A percentile compares a stretch with the other conserved stretches of the same genome.
Evolutionary conservation across 768 basidiomycete genomes (phyloP).

Genomic region (Strobilomyces dryophilus): DNA sequence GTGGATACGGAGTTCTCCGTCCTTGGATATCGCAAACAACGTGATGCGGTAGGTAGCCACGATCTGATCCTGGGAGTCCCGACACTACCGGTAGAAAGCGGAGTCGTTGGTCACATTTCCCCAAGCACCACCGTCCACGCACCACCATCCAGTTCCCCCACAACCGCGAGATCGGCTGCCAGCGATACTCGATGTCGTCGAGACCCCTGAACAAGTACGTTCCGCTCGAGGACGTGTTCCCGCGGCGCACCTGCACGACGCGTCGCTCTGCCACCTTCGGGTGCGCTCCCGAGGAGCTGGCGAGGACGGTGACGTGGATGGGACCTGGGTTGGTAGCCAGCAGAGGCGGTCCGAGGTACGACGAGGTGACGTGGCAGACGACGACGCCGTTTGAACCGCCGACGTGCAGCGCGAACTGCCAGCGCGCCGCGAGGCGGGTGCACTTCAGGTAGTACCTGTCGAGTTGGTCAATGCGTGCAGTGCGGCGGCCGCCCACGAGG

Average conservation of each 20-base stretch:
- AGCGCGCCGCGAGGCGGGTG: constrained; percentile 13
- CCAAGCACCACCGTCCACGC: neutral
- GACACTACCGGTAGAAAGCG: constrained; percentile 16
- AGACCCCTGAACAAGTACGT: constrained; percentile 20
- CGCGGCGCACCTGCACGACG: constrained; percentile 11
- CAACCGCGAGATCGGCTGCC: constrained; percentile 13
- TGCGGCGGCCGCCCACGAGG: no score
- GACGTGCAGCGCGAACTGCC: constrained; percentile 22
- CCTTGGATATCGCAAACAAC: constrained; percentile 27
- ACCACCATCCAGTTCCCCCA: constrained; percentile 22
- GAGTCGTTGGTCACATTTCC: neutral
- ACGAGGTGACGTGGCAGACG: constrained; percentile 25
- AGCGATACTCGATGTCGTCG: constrained; percentile 24
- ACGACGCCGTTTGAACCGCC: constrained; percentile 16
- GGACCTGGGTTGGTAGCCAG: constrained; percentile 12
- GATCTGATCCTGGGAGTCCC: constrained; percentile 17
- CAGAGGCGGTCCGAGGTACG: constrained; percentile 26
- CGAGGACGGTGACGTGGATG: constrained; percentile 7
- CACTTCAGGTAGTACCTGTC: constrained; percentile 25
- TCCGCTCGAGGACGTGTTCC: neutral
- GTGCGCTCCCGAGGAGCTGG: no score
- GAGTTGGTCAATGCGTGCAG: no score
- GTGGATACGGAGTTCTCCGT: constrained; percentile 28
- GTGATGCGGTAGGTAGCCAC: constrained; percentile 31
- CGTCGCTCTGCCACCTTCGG: neutral